Evolutionary conservation across 2,329 filamentous ascomycete species (phyloP), one percentile per base, ranked within the genome.

Genomic region (Alternaria panax): DNA sequence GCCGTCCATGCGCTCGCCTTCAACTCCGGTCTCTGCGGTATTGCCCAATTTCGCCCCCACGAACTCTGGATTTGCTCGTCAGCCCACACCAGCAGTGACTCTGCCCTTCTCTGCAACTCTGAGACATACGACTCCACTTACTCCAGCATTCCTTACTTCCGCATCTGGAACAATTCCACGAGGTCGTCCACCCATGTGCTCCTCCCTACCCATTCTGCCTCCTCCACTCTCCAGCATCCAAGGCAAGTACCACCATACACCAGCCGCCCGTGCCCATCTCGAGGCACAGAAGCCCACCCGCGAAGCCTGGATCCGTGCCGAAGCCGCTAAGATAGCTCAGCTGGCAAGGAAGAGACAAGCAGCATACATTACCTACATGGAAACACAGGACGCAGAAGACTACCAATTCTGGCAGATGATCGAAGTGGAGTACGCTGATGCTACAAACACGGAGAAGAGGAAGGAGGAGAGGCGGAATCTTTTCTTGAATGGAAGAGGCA

Each of bases 401-500:
- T 62, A 57, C 43, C 12, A 41, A 1, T 28, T 9, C 8, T 64
- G 58, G 62, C 53, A 62, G 18, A 9, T 9, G 1, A 43, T 46
- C 1, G 28, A 34, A 11, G 12, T 20, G 1, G 54, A 32, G 0
- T 50, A 57, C 1, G 22, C 18, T 0, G 43, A 61, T 0, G 63
- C 67, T 4, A 64, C 62, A n/a, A 34, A 62, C 24, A n/a, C 64
- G 25, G 64, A 69, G 8, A 59, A 51, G 51, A 43, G 57, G n/a
- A 48, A 60, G 7, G 65, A 65, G 43, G 59, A 66, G 55, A 52
- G 68, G 2, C 41, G 69, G 28, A 64, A 62, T 9, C 28, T 72
- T 51, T 64, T 68, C 22, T 25, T 71, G 22, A 62, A 56, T 2
- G 59, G 62, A 1, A 32, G 40, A 24, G 62, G 51, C 16, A 62